phyloP scores from a whole-genome alignment of 345 rosid species.

The Eucalyptus tenuipes region DNA sequence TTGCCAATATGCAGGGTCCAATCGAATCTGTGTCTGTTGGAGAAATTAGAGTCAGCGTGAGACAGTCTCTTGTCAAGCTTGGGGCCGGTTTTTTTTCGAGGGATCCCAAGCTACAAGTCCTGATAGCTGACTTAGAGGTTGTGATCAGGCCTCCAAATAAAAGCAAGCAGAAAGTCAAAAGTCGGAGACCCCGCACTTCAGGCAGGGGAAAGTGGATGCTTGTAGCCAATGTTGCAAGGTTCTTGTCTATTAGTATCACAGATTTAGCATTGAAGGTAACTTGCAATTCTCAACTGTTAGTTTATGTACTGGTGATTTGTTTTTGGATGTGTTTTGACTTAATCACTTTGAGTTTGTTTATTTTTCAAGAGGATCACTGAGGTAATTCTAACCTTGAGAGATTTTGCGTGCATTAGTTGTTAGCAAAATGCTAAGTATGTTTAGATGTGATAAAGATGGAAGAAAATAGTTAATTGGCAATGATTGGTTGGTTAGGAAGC shows the following conservation, averaged over 20 bases:
- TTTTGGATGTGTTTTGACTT: not conserved
- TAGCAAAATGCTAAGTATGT: not conserved
- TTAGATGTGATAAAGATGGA: not conserved
- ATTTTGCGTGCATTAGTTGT: not conserved
- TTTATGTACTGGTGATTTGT: not conserved
- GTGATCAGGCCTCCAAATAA: slow-evolving; percentile 63
- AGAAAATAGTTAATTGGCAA: not conserved
- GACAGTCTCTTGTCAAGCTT: slow-evolving; percentile 88
- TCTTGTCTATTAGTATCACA: slow-evolving; percentile 75
- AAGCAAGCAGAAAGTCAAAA: slow-evolving; percentile 37
- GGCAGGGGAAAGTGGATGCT: slow-evolving; percentile 96
- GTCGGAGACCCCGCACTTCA: slow-evolving; percentile 26
- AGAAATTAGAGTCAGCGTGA: slow-evolving; percentile 82
- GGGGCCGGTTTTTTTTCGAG: slow-evolving; percentile 84
- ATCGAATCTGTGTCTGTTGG: slow-evolving; percentile 85
- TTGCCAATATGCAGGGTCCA: slow-evolving; percentile 64
- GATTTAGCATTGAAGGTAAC: slow-evolving; percentile 83
- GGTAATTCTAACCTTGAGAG: not conserved
- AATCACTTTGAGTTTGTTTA: not conserved
- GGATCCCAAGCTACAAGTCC: slow-evolving; percentile 83
- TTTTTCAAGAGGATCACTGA: not conserved
- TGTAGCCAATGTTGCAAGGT: slow-evolving; percentile 79
- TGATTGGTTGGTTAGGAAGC: not conserved
- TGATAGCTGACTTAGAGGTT: slow-evolving; percentile 77
- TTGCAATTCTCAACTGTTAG: not conserved